Evolutionary conservation across 768 basidiomycete species (phyloP), one percentile per base, ranked within the genome.

Genomic region (Clitopilus passeckerianus): DNA sequence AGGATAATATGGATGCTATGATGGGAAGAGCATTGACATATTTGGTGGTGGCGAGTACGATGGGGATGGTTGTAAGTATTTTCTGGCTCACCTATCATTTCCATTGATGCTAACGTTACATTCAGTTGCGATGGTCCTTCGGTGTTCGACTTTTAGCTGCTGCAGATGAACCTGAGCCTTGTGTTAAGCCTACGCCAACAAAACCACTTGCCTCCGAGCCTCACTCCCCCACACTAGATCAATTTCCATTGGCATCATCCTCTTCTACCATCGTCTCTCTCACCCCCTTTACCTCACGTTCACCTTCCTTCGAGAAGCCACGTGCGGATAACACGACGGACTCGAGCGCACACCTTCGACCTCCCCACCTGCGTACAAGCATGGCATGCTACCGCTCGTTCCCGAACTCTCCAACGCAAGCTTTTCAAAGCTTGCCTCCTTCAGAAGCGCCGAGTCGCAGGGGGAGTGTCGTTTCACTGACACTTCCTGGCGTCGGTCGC

Each of bases 11-110:
- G 64, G 82, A 95, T 63, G 86, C 88, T 22, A 98, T 96, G 91
- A 81, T 98, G 30, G 95, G 95, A 30, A 83, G 97, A 7, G 93
- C 92, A 0, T 75, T 96, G 58, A 90, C 90, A 0, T 95, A 96
- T 68, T 82, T 96, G 50, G 92, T 97, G 6, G 79, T 98, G 20
- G 95, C 95, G 71, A 94, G 91, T 60, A 97, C 95, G 0, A 80
- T 98, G 33, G 97, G 97, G 46, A 96, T 96, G 94, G 86, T 98
- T 67, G 91, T 94, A 66, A 18, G 53, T 53, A 65, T 41, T 41
- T 9, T 41, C 37, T 41, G 12, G 5, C 34, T 41, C 10, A 14
- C 37, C 37, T 41, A 15, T 41, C 3, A n/a, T 12, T 41, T 41
- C 12, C 14, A 41, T 2, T n/a, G 12, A 12, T 14, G 10, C 37